Conservation (phyloP, 257 asterid species). For the Solanum gandarillasii region DNA sequence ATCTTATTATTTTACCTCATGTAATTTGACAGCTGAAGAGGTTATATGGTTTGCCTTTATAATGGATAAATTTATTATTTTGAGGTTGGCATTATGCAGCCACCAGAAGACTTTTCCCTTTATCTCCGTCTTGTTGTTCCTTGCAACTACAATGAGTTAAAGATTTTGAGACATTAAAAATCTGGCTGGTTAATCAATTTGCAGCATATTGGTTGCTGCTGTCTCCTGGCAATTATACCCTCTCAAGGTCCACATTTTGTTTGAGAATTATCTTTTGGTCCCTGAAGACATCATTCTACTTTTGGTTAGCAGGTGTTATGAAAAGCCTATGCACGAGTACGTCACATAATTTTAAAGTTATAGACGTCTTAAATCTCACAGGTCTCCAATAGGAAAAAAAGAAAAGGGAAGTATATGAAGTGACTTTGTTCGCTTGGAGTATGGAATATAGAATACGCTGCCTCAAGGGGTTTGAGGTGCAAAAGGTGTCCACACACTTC, state of each 20-base stretch:
- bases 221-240: neutral
- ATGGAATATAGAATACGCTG: neutral
- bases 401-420: neutral
- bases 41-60: neutral
- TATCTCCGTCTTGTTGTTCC: neutral
- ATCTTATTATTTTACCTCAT: neutral
- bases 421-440: neutral
- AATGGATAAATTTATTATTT: neutral
- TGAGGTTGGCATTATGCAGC: neutral
- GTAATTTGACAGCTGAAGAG: neutral
- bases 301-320: neutral
- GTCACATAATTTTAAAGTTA: neutral
- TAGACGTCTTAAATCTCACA: neutral
- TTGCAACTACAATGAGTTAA: neutral
- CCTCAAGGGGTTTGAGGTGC: neutral
- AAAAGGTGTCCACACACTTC: neutral
- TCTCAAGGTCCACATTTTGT: neutral
- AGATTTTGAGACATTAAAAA: neutral
- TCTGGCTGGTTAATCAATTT: neutral
- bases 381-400: neutral
- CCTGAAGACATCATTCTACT: neutral
- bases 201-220: neutral
- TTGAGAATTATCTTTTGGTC: neutral
- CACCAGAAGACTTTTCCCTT: neutral
- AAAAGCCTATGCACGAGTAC: neutral